phyloP scores from a whole-genome alignment of 1,284 basidiomycete genomes.

The Ceratobasidium sp. region DNA sequence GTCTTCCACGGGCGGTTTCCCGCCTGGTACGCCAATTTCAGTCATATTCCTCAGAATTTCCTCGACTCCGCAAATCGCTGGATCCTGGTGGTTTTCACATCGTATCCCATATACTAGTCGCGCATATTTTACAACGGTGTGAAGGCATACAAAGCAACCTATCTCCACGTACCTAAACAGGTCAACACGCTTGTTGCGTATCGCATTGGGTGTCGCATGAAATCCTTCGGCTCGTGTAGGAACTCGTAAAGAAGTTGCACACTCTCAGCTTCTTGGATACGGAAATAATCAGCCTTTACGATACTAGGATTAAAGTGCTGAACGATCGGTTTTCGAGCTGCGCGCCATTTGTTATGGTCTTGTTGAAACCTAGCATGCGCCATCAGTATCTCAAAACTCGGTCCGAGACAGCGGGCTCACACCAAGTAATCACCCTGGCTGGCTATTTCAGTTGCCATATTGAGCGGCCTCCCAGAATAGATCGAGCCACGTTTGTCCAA shows the following conservation, averaged over 20 bases:
- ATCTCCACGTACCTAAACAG: constrained; percentile 5
- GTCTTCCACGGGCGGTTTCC: neutral
- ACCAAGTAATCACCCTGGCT: constrained; percentile 11
- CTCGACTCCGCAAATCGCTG: neutral
- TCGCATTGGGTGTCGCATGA: constrained; percentile 36
- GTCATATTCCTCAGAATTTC: neutral
- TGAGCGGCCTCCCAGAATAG: constrained; percentile 19
- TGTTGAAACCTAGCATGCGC: constrained; percentile 24
- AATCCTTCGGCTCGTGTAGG: constrained; percentile 17
- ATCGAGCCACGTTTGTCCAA: constrained; percentile 35
- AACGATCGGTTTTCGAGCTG: constrained; percentile 18
- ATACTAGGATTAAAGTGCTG: constrained; percentile 20
- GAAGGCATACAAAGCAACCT: neutral
- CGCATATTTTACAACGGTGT: too few species aligned
- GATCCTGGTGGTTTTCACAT: neutral
- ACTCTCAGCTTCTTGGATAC: constrained; percentile 31
- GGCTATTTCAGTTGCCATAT: constrained; percentile 22
- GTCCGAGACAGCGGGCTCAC: neutral
- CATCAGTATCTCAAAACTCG: neutral
- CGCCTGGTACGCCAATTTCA: neutral
- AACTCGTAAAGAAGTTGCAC: constrained; percentile 35
- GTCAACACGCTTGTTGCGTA: constrained; percentile 34
- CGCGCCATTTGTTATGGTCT: constrained; percentile 24
- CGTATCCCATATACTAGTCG: constrained; percentile 19
- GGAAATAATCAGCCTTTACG: constrained; percentile 7